Evolutionary conservation across 2,329 filamentous ascomycete species (phyloP), one percentile per base, ranked within the genome.

Genomic region (Fusarium robinianum): DNA sequence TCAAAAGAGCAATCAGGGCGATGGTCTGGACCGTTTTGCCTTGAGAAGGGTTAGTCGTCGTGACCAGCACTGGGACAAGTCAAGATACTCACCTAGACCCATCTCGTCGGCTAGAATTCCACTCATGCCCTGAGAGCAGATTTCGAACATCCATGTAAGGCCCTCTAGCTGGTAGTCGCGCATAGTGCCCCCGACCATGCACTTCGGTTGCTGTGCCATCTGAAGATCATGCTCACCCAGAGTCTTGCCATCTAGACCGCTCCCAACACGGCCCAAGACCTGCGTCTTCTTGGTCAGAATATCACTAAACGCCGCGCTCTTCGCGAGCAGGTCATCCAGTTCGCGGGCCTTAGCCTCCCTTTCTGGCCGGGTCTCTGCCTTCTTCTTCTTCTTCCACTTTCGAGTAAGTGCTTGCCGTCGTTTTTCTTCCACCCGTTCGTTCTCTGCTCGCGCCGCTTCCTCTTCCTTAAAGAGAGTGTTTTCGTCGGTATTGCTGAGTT

Each of bases 11-110:
- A 25, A 96, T 84, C 51, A 96, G 78, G 0, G 90, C 85, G 25
- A 96, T 95, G 0, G 90, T 90, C 63, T 96, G 91, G 1, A 96
- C 81, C 0, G 91, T 96, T 73, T 96, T 96, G 5, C 90, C 89
- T n/a, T 81, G 25, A 2, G 5, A 1, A 3, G 9, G 2, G 51
- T 59, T 12, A 60, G 49, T 25, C 7, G 38, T 17, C 5, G n/a
- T n/a, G 8, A 10, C 21, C 9, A 6, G 11, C 5, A 5, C 12
- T 12, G 29, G 10, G 10, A 17, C 2, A 9, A 22, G n/a, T 9
- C 8, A 8, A 11, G 11, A 27, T 11, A 3, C 74, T 46, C 61
- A 80, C 80, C 81, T 5, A 96, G 70, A 0, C 91, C 91, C 91
- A 96, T 96, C 66, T 96, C 91, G 59, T 96, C 91, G 0, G 91